Conservation (phyloP, 1,139 yeast genomes). For the Blastobotrys proliferans region DNA sequence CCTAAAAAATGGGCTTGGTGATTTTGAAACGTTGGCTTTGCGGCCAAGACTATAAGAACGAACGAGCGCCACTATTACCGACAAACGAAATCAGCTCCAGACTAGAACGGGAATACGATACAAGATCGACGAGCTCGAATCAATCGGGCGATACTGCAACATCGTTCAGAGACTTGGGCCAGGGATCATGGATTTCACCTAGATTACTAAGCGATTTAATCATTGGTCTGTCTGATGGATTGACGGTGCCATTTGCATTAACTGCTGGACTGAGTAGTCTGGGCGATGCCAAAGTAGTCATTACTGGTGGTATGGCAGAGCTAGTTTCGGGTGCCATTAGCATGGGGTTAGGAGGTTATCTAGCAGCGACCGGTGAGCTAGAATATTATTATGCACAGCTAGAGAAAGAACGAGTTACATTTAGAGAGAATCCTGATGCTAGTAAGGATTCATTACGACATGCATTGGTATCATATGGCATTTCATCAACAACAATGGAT, state of each 20-base stretch:
- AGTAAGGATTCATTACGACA: constrained; percentile 58
- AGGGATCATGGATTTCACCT: constrained; percentile 33
- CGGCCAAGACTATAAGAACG: constrained; percentile 23
- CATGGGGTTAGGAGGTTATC: constrained; percentile 80
- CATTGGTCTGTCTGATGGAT: constrained; percentile 78
- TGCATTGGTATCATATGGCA: constrained; percentile 62
- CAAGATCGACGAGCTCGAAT: not conserved
- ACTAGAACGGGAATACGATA: constrained; percentile 14
- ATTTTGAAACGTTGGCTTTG: constrained; percentile 31
- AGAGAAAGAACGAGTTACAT: constrained; percentile 57
- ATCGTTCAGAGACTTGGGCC: no score
- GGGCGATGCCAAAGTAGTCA: constrained; percentile 69
- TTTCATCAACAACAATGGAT: constrained; percentile 59
- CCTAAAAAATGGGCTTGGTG: constrained; percentile 19
- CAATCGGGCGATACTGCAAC: not conserved
- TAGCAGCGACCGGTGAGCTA: constrained; percentile 71
- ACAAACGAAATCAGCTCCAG: constrained; percentile 23
- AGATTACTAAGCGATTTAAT: constrained; percentile 75
- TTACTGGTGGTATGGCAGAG: constrained; percentile 85
- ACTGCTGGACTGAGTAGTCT: constrained; percentile 76
- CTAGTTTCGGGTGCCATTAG: constrained; percentile 80
- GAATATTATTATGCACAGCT: constrained; percentile 52
- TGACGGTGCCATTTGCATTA: constrained; percentile 80
- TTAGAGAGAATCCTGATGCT: constrained; percentile 50
- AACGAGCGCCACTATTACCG: constrained; percentile 29